phyloP scores from a whole-genome alignment of 2,329 filamentous ascomycete genomes.

The Amauroascus niger region DNA sequence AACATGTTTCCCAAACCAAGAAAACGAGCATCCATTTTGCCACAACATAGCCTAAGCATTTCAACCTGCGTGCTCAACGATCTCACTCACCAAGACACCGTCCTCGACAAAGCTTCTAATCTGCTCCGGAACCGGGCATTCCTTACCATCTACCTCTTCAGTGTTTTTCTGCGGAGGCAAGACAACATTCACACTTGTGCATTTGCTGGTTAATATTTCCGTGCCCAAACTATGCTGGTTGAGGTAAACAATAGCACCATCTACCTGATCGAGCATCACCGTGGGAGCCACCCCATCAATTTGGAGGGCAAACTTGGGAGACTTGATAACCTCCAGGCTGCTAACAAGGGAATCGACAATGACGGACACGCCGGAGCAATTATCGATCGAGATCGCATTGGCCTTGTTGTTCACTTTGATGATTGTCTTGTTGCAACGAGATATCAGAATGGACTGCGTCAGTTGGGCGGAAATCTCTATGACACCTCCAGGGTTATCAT shows the following conservation, averaged over 20 bases:
- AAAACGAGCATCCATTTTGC: background rate
- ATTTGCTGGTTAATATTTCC: conserved; percentile 85
- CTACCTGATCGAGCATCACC: conserved; percentile 83
- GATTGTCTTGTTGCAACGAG: conserved; percentile 81
- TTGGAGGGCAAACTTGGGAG: conserved; percentile 86
- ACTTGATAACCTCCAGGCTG: conserved; percentile 91
- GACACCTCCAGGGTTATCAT: conserved; percentile 62
- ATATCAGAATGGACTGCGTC: conserved; percentile 83
- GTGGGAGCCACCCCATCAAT: conserved; percentile 79
- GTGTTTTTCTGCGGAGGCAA: conserved; percentile 56
- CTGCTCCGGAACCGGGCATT: conserved; percentile 81
- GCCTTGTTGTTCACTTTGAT: conserved; percentile 86
- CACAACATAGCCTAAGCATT: background rate
- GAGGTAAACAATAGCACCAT: conserved; percentile 80
- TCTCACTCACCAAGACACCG: conserved; percentile 76
- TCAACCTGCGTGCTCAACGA: conserved; percentile 72
- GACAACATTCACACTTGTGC: conserved; percentile 75
- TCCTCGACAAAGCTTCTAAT: conserved; percentile 71
- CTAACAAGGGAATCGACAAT: conserved; percentile 84
- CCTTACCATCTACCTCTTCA: conserved; percentile 71
- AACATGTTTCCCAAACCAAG: background rate
- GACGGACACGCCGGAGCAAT: conserved; percentile 71
- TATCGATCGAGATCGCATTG: conserved; percentile 94
- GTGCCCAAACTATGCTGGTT: conserved; percentile 66
- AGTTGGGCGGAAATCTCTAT: conserved; percentile 74